These are phyloP conservation scores for Leishmania aethiopica DNA, from an alignment of 208 protist species.

Conservation along the genomic window DNA sequence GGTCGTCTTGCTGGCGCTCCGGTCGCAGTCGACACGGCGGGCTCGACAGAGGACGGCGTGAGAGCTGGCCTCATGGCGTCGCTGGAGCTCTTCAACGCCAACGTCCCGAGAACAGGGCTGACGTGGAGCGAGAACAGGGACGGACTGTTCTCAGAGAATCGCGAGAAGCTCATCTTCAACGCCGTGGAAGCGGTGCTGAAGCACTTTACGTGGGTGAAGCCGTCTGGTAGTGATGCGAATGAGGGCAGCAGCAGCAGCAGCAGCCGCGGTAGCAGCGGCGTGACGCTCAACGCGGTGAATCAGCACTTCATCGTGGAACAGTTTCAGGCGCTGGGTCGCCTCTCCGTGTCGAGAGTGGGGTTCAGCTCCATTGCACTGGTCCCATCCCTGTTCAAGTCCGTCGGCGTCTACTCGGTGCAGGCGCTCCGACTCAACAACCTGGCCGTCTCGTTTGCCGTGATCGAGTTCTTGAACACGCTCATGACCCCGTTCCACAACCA, in stretches of 20 bases:
- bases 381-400: constrained; percentile 58
- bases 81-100: constrained; percentile 90
- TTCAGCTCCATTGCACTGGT: constrained; percentile 87
- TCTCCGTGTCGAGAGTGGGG: constrained; percentile 85
- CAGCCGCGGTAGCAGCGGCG: neutral
- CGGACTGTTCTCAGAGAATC: constrained; percentile 91
- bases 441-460: constrained; percentile 73
- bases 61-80: constrained; percentile 17
- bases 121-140: constrained; percentile 88
- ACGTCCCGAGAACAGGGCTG: constrained; percentile 85
- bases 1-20: constrained; percentile 13
- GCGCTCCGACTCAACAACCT: constrained; percentile 75
- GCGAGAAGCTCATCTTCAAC: constrained; percentile 85
- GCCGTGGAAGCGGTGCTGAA: constrained; percentile 69
- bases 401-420: constrained; percentile 51
- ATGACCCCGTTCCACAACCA: constrained; percentile 95
- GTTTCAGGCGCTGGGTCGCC: constrained; percentile 83
- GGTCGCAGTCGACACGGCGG: neutral
- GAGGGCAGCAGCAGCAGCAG: neutral
- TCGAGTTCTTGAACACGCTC: constrained; percentile 90
- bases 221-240: neutral
- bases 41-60: neutral
- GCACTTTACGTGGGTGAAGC: constrained; percentile 45
- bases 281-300: constrained; percentile 6
- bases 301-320: constrained; percentile 52